Percentiles rank a stretch among this genome's conserved stretches.
Evolutionary conservation across 345 rosid genomes (phyloP).

Genomic region (Eucalyptus virginea): DNA sequence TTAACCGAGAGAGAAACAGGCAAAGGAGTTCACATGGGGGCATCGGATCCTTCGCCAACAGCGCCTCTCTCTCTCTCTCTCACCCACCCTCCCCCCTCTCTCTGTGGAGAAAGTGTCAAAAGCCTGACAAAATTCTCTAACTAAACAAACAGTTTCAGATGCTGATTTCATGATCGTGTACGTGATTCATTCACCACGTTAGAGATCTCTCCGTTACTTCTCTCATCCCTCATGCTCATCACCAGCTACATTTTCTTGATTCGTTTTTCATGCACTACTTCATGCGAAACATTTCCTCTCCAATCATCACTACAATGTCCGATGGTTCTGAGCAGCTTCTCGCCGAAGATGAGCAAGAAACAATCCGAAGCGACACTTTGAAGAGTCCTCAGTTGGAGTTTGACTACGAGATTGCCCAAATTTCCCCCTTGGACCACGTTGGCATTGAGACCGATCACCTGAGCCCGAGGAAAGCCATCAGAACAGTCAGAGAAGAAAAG

Average conservation of each 20-base stretch:
- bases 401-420: neutral
- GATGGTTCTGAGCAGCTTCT: neutral
- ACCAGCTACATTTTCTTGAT: neutral
- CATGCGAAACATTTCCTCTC: neutral
- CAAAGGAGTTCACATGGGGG: neutral
- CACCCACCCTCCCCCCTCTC: accelerated
- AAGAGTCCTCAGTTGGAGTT: neutral
- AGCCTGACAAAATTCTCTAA: neutral
- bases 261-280: neutral
- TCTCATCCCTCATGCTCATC: neutral
- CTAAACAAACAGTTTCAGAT: neutral
- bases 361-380: neutral
- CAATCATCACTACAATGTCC: neutral
- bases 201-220: neutral
- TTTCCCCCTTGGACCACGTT: neutral
- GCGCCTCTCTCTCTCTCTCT: neutral
- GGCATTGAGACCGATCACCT: neutral
- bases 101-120: neutral
- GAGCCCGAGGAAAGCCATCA: neutral
- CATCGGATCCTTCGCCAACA: neutral
- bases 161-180: neutral
- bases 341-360: neutral
- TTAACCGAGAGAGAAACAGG: neutral
- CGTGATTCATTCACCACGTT: neutral
- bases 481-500: neutral